phyloP scores from a whole-genome alignment of 176 grass and related monocot genomes.

The Elymus sibiricus region DNA sequence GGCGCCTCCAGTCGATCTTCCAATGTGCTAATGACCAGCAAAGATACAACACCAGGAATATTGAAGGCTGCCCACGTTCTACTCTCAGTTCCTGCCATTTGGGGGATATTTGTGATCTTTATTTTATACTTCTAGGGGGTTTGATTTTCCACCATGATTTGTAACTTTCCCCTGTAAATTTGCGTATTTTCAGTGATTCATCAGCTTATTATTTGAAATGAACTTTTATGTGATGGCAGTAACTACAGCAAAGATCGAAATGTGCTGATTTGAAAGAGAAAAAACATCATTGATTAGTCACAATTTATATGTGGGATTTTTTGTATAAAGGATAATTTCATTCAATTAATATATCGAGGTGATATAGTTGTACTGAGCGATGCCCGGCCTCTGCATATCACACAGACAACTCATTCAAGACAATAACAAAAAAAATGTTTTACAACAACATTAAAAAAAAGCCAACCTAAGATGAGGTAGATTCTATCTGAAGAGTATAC shows the following conservation, averaged over 20 bases:
- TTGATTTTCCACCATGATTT: slow-evolving; percentile 38
- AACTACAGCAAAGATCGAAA: not conserved
- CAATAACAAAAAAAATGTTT: too few relatives aligned
- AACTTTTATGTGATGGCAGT: not conserved
- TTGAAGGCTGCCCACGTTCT: not conserved
- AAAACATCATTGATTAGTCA: not conserved
- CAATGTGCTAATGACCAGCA: slow-evolving; percentile 42
- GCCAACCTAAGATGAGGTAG: too few relatives aligned
- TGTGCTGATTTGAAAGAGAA: not conserved
- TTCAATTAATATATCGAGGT: too few relatives aligned
- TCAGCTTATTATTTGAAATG: slow-evolving; percentile 20
- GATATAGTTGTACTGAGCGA: too few relatives aligned
- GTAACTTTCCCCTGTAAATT: slow-evolving; percentile 28
- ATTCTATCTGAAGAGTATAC: too few relatives aligned
- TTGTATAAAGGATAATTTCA: too few relatives aligned
- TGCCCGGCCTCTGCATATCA: too few relatives aligned
- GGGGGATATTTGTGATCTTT: not conserved
- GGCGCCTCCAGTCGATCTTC: slow-evolving; percentile 56
- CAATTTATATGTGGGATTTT: not conserved
- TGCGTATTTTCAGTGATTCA: slow-evolving; percentile 19
- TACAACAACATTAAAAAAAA: too few relatives aligned
- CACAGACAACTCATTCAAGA: too few relatives aligned
- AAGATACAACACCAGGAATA: not conserved
- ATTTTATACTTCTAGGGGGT: not conserved
- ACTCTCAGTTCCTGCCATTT: slow-evolving; percentile 1